Percentiles rank a stretch among this genome's conserved stretches.
Evolutionary conservation across 345 rosid genomes (phyloP).

Genomic region (Sapria himalayana): DNA sequence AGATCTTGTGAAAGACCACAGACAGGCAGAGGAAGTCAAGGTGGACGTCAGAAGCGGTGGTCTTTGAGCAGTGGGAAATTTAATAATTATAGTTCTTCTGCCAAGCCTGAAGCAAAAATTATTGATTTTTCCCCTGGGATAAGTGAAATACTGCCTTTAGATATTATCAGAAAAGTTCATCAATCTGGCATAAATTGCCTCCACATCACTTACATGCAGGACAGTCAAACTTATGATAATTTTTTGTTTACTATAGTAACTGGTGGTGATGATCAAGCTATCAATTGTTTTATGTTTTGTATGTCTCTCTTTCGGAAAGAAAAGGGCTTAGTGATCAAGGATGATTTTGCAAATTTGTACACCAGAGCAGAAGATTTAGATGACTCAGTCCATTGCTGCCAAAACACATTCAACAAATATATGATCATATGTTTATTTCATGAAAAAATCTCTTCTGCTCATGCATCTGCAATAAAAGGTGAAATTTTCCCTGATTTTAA

Average conservation of each 20-base stretch:
- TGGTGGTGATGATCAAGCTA: constrained; percentile 96
- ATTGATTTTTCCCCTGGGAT: constrained; percentile 19
- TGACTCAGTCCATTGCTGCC: constrained; percentile 6
- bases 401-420: constrained; percentile 16
- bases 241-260: constrained; percentile 33
- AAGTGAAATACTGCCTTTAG: constrained; percentile 37
- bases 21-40: constrained; percentile 93
- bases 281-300: constrained; percentile 33
- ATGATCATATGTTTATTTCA: constrained; percentile 21
- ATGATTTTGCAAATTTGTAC: constrained; percentile 3
- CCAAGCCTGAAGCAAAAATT: constrained; percentile 12
- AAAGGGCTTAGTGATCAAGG: constrained; percentile 8
- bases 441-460: constrained; percentile 40
- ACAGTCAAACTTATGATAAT: constrained; percentile 14
- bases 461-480: constrained; percentile 88
- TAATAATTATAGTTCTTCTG: constrained; percentile 10
- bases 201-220: constrained; percentile 28
- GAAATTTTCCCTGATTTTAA: no score
- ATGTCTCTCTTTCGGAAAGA: constrained; percentile 9
- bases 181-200: constrained; percentile 89
- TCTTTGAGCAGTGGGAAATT: constrained; percentile 14
- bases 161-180: constrained; percentile 33
- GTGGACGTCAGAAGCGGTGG: constrained; percentile 82
- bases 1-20: constrained; percentile 61
- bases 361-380: constrained; percentile 10